Conservation (phyloP, 2,329 filamentous ascomycete genomes). For the Pyricularia sp. region DNA sequence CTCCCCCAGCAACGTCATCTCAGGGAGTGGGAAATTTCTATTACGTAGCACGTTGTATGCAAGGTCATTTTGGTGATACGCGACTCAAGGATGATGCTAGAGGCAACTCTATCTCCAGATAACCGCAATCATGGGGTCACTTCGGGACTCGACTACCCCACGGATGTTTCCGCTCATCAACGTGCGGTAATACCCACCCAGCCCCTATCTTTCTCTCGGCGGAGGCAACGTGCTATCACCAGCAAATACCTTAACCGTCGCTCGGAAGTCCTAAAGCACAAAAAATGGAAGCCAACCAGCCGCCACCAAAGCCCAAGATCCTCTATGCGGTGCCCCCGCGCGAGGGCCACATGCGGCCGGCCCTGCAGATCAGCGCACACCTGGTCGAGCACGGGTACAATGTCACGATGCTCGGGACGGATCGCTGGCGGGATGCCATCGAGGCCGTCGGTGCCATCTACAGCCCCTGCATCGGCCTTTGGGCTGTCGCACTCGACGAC, state of each 20-base stretch:
- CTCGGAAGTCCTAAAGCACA: not conserved
- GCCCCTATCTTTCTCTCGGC: not conserved
- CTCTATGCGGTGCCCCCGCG: not conserved
- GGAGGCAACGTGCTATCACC: not conserved
- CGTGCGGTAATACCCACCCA: not conserved
- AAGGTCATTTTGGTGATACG: no score
- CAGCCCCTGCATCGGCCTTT: constrained; percentile 1
- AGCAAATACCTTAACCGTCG: not conserved
- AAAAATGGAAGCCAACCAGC: not conserved
- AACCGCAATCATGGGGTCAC: not conserved
- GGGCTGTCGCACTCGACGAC: not conserved
- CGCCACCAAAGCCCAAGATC: not conserved
- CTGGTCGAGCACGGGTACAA: constrained; percentile 7
- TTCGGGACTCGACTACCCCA: not conserved
- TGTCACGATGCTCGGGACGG: not conserved
- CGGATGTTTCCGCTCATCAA: not conserved
- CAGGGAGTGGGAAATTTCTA: not conserved
- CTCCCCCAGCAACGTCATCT: not conserved
- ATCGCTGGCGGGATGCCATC: not conserved
- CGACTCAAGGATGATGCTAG: not conserved
- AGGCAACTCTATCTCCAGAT: not conserved
- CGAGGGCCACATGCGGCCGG: constrained; percentile 5
- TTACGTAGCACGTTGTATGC: not conserved
- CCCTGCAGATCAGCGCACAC: constrained; percentile 1
- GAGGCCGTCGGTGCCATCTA: not conserved